Evolutionary conservation across 2,329 filamentous ascomycete genomes (phyloP), one percentile per base, ranked within the genome.

Genomic region (Ambrosiella beaveri): DNA sequence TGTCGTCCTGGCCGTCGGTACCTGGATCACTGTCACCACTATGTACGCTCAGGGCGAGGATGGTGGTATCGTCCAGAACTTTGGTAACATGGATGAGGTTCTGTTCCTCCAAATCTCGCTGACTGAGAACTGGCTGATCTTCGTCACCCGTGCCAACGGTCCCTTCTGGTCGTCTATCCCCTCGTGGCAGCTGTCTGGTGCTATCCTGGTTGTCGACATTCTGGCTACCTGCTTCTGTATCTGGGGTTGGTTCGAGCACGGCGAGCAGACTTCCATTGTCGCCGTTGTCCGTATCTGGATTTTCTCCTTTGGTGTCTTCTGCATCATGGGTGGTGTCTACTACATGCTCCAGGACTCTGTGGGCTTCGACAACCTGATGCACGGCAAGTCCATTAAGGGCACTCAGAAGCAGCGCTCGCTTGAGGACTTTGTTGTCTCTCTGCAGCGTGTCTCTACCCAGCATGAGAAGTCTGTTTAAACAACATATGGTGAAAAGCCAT

Each of bases 101-200:
- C 73, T 95, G 66, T 95, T 95, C 80, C 82, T 95, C 41, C 81
- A 95, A 73, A 87, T 95, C 70, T 88, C 86, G 11, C 80, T 95
- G 57, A 90, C 88, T 61, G 87, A 95, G 78, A 95, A 94, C 75
- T 95, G 89, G 88, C 79, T 95, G 56, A 95, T 95, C 72, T 94
- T 95, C 76, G 91, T 95, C 73, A 95, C 88, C 63, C 88, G 89
- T 77, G 85, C 88, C 73, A 90, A 90, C 72, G 88, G 88, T 66
- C 87, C 88, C 57, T 91, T 94, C 79, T 94, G 88, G 88, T 89
- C 86, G 2, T 90, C 86, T 27, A 80, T 88, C 60, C 88, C 89
- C 61, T 94, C 88, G 61, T 90, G 87, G 85, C 86, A 94, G 71
- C 76, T 95, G 50, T 71, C 76, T 58, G 83, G 83, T 62, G 88